Evolutionary conservation across 768 basidiomycete species (phyloP).

Genomic region (Hebeloma cylindrosporum): DNA sequence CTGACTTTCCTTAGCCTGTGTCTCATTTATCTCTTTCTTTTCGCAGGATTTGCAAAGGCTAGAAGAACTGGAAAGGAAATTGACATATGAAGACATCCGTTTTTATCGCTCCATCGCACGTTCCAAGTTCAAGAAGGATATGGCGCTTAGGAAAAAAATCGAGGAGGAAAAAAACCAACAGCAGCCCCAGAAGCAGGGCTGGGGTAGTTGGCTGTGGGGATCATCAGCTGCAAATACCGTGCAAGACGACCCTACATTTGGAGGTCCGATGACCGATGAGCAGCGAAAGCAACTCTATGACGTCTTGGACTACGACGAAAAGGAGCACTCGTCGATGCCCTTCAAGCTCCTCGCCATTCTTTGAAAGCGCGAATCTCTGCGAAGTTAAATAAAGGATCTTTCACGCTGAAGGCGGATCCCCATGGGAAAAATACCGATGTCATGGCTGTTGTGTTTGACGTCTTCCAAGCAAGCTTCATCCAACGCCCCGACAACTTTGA

Average conservation of each 20-base stretch:
- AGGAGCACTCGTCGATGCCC: slow-evolving; percentile 63
- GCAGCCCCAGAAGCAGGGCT: slow-evolving; percentile 50
- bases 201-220: slow-evolving; percentile 85
- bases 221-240: slow-evolving; percentile 38
- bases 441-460: slow-evolving; percentile 83
- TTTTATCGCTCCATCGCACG: slow-evolving; percentile 96
- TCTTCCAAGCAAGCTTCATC: slow-evolving; percentile 78
- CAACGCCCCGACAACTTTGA: slow-evolving; percentile 90
- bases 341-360: slow-evolving; percentile 76
- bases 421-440: slow-evolving; percentile 66
- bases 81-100: slow-evolving; percentile 92
- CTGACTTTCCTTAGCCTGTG: background rate
- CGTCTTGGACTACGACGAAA: slow-evolving; percentile 90
- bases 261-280: slow-evolving; percentile 79
- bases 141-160: slow-evolving; percentile 64
- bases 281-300: slow-evolving; percentile 90
- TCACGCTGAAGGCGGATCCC: slow-evolving; percentile 77
- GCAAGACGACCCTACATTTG: slow-evolving; percentile 56
- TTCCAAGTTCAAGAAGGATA: slow-evolving; percentile 83
- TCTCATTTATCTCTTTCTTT: background rate
- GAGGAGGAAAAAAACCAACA: slow-evolving; percentile 64
- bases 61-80: slow-evolving; percentile 71
- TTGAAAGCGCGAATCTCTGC: slow-evolving; percentile 74
- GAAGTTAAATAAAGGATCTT: slow-evolving; percentile 84
- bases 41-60: slow-evolving; percentile 53